Conservation (phyloP, 805 yeast genomes). For the Spathaspora arborariae region DNA sequence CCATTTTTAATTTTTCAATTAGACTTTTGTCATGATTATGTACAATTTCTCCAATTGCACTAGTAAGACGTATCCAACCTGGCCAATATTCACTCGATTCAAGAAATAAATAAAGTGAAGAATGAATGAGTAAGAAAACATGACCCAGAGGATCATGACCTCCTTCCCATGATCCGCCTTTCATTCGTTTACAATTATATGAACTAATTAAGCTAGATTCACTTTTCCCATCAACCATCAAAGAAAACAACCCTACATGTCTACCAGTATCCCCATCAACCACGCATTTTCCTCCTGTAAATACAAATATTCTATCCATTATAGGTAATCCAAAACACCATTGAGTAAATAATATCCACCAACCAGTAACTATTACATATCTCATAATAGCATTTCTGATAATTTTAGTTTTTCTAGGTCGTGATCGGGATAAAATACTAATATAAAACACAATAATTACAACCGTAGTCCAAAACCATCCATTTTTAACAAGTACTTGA, state of each 20-base stretch:
- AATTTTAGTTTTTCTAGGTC: conserved; percentile 6
- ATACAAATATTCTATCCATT: conserved; percentile 79
- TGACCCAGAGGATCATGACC: conserved; percentile 99
- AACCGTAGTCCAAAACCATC: conserved; percentile 85
- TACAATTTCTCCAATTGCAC: background rate
- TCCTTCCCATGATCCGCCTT: conserved; percentile 59
- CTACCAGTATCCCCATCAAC: conserved; percentile 15
- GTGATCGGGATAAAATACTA: conserved; percentile 7
- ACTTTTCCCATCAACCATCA: background rate
- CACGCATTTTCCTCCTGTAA: conserved; percentile 80
- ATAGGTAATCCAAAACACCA: conserved; percentile 82
- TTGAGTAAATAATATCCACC: conserved; percentile 89
- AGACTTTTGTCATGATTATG: background rate
- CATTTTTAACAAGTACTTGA: conserved; percentile 73
- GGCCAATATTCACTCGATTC: conserved; percentile 48
- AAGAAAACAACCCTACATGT: conserved; percentile 5
- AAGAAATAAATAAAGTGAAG: conserved; percentile 60
- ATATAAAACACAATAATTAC: conserved; percentile 22
- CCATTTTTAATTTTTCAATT: background rate
- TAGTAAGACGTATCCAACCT: conserved; percentile 18
- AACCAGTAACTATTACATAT: conserved; percentile 54
- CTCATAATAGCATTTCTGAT: conserved; percentile 28
- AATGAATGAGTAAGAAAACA: conserved; percentile 69
- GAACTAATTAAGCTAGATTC: conserved; percentile 21
- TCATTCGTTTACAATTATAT: conserved; percentile 40